Base-by-base conservation (phyloP, 78 protist genomes). In the Mantamonas sphyraenae region DNA sequence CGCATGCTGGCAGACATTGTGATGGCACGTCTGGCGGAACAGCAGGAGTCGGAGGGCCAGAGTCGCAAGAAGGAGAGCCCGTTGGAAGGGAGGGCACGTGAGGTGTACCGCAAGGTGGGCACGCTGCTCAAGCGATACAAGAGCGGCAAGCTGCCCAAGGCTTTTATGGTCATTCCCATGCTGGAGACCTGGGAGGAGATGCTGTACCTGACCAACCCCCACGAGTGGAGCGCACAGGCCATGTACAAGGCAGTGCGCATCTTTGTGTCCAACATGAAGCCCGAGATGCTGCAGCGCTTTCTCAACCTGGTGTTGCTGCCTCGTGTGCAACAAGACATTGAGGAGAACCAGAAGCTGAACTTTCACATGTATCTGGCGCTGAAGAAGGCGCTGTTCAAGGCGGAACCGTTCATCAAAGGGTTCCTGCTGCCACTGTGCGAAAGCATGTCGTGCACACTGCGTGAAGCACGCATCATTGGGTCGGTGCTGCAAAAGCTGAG, bases 381-480 rank as follows among this genome's bases (percentile, higher is more conserved):
- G 19, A 74, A 67, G 71, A 88, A 88, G 80, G 79, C 93, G 26
- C 68, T 89, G 34, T 92, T 76, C 79, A 83, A 92, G 68, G 96
- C 99, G 17, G 86, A 80, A 2, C 97, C 97, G 10, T 96, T 96
- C 78, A 89, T 82, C 90, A 93, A 93, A 71, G 99, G 96, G 33
- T 47, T 96, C 26, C 57, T 92, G 22, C 87, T 96, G 33, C 99
- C 97, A 33, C 74, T 96, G 31, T 72, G 80, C n/a, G 90, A 86
- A 57, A 73, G 4, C 17, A 7, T 7, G 16, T 47, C 53, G n/a
- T 53, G 72, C 64, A 68, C 94, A 31, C 75, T 81, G 34, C 68
- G 76, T n/a, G 87, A 79, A 34, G 81, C 89, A 4, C 34, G 66
- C 39, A 77, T 87, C 60, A 63, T 93, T 24, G 80, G 85, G 28